A percentile compares a stretch with the other conserved stretches of the same genome.
phyloP scores from a whole-genome alignment of 2,329 filamentous ascomycete species.

The Apiospora koreana region DNA sequence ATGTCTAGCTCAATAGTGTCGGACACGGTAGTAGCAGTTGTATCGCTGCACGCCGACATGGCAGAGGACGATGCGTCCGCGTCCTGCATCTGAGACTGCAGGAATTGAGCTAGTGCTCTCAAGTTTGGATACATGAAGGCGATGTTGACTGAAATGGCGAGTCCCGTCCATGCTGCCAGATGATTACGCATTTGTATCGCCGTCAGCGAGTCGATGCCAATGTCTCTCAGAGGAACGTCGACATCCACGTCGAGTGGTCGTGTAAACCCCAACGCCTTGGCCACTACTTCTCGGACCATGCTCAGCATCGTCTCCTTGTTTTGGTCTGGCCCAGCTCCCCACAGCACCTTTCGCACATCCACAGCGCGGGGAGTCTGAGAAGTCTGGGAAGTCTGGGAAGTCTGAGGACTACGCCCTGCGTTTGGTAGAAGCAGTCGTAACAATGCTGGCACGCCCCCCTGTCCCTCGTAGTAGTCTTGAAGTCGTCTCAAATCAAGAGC shows the following conservation, averaged over 20 bases:
- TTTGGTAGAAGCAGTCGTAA: slow-evolving; percentile 21
- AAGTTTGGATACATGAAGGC: slow-evolving; percentile 24
- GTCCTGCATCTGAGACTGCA: slow-evolving; percentile 20
- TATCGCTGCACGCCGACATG: slow-evolving; percentile 15
- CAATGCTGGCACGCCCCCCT: slow-evolving; percentile 23
- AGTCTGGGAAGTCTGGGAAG: neutral
- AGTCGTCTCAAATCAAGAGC: slow-evolving; percentile 26
- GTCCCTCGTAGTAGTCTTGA: slow-evolving; percentile 22
- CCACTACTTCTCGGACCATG: slow-evolving; percentile 26
- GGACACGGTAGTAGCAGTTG: slow-evolving; percentile 17
- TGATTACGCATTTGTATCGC: slow-evolving; percentile 29
- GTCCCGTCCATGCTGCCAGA: slow-evolving; percentile 24
- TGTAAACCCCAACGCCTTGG: slow-evolving; percentile 26
- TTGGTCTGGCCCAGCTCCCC: slow-evolving; percentile 20
- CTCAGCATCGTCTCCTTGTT: slow-evolving; percentile 22
- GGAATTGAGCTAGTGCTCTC: slow-evolving; percentile 21
- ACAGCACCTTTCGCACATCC: slow-evolving; percentile 20
- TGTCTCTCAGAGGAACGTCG: slow-evolving; percentile 24
- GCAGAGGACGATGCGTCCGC: slow-evolving; percentile 18
- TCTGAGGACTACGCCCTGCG: neutral
- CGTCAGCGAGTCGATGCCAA: slow-evolving; percentile 30
- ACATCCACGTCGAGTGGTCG: slow-evolving; percentile 23
- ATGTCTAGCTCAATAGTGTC: slow-evolving; percentile 20
- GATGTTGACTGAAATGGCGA: slow-evolving; percentile 25
- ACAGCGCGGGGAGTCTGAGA: slow-evolving; percentile 1